Evolutionary conservation across 164 flowering plant species (phyloP).

Genomic region (Liquidambar formosana): DNA sequence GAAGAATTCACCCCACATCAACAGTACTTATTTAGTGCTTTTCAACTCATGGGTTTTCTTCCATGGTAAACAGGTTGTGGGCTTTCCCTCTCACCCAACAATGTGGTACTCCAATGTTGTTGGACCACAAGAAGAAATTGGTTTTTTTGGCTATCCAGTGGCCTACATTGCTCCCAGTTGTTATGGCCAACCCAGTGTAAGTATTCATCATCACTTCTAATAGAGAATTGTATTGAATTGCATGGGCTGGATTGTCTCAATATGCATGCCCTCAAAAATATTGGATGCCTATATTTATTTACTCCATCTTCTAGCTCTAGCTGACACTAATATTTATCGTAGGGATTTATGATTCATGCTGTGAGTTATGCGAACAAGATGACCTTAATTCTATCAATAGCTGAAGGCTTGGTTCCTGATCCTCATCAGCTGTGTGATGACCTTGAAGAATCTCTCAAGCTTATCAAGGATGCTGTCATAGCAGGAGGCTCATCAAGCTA

Average conservation of each 20-base stretch:
- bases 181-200: slow-evolving; percentile 21
- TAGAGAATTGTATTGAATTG: too few species aligned
- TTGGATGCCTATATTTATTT: too few species aligned
- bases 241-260: too few species aligned
- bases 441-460: slow-evolving; percentile 33
- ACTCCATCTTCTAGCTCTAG: too few species aligned
- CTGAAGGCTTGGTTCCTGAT: slow-evolving; percentile 40
- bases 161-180: slow-evolving; percentile 11
- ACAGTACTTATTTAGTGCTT: too few species aligned
- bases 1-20: too few species aligned
- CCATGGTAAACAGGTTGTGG: neutral
- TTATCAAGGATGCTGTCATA: slow-evolving; percentile 2
- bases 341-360: slow-evolving; percentile 47
- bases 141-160: slow-evolving; percentile 10
- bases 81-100: slow-evolving; percentile 8
- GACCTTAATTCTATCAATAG: slow-evolving; percentile 35
- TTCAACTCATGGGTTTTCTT: too few species aligned
- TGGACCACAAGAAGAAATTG: slow-evolving; percentile 19
- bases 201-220: neutral
- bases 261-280: too few species aligned
- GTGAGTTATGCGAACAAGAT: slow-evolving; percentile 52
- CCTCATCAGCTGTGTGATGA: slow-evolving; percentile 53
- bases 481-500: slow-evolving; percentile 5
- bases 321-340: neutral
- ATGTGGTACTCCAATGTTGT: slow-evolving; percentile 18